Evolutionary conservation across 495 filamentous ascomycete species (phyloP).

Genomic region (Penicillium bialowiezense): DNA sequence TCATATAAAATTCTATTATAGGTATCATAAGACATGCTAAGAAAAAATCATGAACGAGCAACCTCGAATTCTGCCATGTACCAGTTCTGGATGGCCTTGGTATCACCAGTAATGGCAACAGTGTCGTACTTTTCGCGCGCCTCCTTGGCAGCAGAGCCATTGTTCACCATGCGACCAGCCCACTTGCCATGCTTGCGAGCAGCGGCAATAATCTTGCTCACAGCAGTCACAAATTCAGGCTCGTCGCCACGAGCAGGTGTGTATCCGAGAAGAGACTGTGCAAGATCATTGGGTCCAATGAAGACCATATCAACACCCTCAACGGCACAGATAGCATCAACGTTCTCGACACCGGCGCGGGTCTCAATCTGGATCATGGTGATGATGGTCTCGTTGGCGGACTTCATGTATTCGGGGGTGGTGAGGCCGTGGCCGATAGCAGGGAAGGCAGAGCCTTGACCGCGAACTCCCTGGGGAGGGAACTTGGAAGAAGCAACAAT

Average conservation of each 20-base stretch:
- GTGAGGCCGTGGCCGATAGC: constrained; percentile 29
- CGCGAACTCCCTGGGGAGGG: constrained; percentile 59
- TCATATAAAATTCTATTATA: background rate
- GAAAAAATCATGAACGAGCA: constrained; percentile 27
- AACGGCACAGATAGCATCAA: constrained; percentile 28
- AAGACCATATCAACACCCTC: constrained; percentile 32
- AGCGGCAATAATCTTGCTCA: constrained; percentile 31
- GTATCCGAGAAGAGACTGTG: constrained; percentile 29
- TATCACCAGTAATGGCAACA: constrained; percentile 33
- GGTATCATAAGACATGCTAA: background rate
- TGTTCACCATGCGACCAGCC: constrained; percentile 29
- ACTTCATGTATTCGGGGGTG: constrained; percentile 32
- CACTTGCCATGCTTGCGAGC: constrained; percentile 32
- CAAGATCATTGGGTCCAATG: constrained; percentile 35
- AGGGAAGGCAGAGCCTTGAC: constrained; percentile 29
- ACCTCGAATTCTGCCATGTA: constrained; percentile 33
- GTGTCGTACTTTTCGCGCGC: constrained; percentile 27
- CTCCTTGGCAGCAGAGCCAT: constrained; percentile 25
- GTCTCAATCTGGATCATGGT: constrained; percentile 36
- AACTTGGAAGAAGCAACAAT: constrained; percentile 63
- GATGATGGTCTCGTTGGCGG: constrained; percentile 31
- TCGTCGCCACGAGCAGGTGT: constrained; percentile 28
- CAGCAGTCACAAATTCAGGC: constrained; percentile 30
- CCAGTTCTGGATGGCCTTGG: constrained; percentile 35
- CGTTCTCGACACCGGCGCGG: constrained; percentile 26